Conservation (phyloP, 2,329 filamentous ascomycete species). For the Diaporthe citri region DNA sequence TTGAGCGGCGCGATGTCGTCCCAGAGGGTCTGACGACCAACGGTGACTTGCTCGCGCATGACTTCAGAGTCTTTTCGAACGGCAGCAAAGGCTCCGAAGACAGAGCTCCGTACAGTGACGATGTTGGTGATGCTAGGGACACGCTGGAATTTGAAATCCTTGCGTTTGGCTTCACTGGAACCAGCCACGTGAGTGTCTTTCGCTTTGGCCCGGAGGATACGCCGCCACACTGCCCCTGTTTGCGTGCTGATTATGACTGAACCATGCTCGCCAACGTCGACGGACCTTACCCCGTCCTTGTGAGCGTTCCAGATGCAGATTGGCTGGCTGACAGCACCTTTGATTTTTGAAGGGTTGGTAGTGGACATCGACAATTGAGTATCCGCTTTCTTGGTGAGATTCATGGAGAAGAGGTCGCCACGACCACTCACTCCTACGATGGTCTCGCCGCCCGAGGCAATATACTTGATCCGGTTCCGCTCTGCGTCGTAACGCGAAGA, state of each 20-base stretch:
- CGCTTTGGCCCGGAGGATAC: constrained; percentile 84
- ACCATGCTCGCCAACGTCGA: constrained; percentile 90
- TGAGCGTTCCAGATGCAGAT: constrained; percentile 90
- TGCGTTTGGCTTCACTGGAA: constrained; percentile 71
- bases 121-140: constrained; percentile 90
- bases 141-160: constrained; percentile 95
- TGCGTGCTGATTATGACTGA: constrained; percentile 95
- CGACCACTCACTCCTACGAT: constrained; percentile 88
- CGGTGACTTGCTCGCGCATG: constrained; percentile 76
- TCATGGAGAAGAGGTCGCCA: constrained; percentile 90
- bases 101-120: constrained; percentile 85
- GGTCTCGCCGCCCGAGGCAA: constrained; percentile 89
- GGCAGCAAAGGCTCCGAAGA: constrained; percentile 90
- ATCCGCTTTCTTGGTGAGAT: constrained; percentile 78
- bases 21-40: constrained; percentile 79
- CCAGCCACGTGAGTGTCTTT: constrained; percentile 71
- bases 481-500: constrained; percentile 74
- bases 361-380: constrained; percentile 77
- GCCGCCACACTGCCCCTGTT: constrained; percentile 92
- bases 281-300: constrained; percentile 88
- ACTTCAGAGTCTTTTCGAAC: constrained; percentile 88
- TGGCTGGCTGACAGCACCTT: constrained; percentile 81
- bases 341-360: constrained; percentile 92
- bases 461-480: constrained; percentile 78
- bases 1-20: constrained; percentile 79